Evolutionary conservation across 257 asterid genomes (phyloP), one percentile per base, ranked within the genome.

Genomic region (Cruciata laevipes): DNA sequence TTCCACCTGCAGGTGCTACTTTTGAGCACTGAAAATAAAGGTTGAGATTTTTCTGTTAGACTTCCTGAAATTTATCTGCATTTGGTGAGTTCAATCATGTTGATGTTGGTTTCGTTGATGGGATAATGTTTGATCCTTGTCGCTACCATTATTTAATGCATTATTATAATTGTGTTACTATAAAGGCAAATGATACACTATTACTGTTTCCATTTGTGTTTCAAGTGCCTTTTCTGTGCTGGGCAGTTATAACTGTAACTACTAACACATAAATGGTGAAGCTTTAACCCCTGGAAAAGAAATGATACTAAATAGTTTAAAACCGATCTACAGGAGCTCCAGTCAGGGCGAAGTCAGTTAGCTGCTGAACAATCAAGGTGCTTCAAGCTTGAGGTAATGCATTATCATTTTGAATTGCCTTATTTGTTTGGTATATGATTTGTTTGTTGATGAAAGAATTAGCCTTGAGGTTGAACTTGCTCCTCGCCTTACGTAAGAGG

Each of bases 291-390:
- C 9, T 30, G n/a, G 23, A 58, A 64, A 8, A 10, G 23, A 52
- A 27, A 20, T 27, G 33, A 63, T 16, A 47, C 51, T 66, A 21
- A 20, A 40, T 17, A 60, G 47, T 47, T 55, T 17, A 20, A 35
- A 67, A 18, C 37, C 55, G 37, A 17, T 33, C 37, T 23, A 16
- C 91, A 94, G 99, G 97, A 93, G 77, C 95, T 93, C 69, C 99
- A 90, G 70, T 93, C 96, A 44, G 87, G 86, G 65, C 87, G 97
- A 65, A 90, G 96, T 70, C 99, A 88, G 79, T 95, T 94, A 75
- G 95, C 89, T 66, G 83, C 92, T 73, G 99, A 94, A 80, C 99
- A 88, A 75, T 90, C 99, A 20, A 88, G 99, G 79, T 90, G 97
- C 80, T 94, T 94, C 85, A 94, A 94, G 79, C 96, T 94, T 56